Evolutionary conservation across 345 rosid species (phyloP).

Genomic region (Sisymbrium altissimum): DNA sequence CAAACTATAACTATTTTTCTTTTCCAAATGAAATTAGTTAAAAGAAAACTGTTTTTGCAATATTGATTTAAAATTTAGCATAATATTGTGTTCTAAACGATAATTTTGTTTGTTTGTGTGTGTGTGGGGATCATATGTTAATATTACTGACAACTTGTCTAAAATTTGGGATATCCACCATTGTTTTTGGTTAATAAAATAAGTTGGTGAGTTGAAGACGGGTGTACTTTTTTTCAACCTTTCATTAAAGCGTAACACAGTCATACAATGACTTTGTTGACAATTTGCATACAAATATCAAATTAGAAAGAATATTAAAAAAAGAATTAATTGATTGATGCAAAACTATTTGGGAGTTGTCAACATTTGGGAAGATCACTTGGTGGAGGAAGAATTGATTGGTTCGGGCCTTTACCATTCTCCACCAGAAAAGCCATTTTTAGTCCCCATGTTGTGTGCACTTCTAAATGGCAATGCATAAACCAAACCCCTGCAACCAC

Average conservation of each 20-base stretch:
- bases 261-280: conserved; percentile 21
- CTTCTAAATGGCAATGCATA: conserved; percentile 40
- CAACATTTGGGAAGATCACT: conserved; percentile 84
- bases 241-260: not conserved
- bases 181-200: not conserved
- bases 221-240: not conserved
- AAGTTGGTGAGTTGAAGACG: not conserved
- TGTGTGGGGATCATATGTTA: not conserved
- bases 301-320: not conserved
- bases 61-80: not conserved
- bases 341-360: not conserved
- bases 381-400: conserved; percentile 86
- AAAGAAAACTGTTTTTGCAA: not conserved
- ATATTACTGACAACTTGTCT: not conserved
- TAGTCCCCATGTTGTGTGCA: conserved; percentile 95
- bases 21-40: not conserved
- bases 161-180: not conserved
- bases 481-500: conserved; percentile 41
- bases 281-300: conserved; percentile 1
- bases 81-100: not conserved
- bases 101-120: not conserved
- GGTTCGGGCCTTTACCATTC: conserved; percentile 77
- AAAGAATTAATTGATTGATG: not conserved
- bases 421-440: conserved; percentile 97
- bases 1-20: not conserved